Evolutionary conservation across 441 rosid genomes (phyloP).

Genomic region (Isatis lusitanica): DNA sequence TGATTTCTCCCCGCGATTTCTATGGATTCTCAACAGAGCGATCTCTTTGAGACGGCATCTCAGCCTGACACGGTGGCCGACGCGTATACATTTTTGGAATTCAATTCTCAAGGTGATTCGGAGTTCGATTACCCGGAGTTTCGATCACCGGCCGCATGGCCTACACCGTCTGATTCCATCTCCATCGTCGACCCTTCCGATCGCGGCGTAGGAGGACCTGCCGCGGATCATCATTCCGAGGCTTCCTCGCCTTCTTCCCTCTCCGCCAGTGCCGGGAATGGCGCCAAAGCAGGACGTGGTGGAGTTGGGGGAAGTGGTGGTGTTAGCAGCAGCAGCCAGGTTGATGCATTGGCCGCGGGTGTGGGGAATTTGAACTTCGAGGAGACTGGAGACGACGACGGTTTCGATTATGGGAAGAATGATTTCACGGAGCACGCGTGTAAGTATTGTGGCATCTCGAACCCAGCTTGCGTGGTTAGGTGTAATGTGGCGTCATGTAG

Average conservation of each 20-base stretch:
- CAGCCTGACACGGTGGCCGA: slow-evolving; percentile 88
- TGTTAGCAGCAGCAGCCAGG: slow-evolving; percentile 47
- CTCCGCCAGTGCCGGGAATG: slow-evolving; percentile 37
- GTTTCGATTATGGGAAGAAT: slow-evolving; percentile 75
- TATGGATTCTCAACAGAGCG: slow-evolving; percentile 80
- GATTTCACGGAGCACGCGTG: slow-evolving; percentile 95
- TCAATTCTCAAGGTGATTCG: slow-evolving; percentile 95
- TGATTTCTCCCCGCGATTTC: slow-evolving; percentile 14
- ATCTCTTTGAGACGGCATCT: slow-evolving; percentile 85
- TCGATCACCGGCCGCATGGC: slow-evolving; percentile 80
- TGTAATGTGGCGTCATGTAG: slow-evolving; percentile 97
- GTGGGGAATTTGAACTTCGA: slow-evolving; percentile 88
- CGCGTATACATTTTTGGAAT: slow-evolving; percentile 93
- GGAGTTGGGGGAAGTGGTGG: slow-evolving; percentile 42
- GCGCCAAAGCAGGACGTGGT: slow-evolving; percentile 45
- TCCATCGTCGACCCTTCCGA: slow-evolving; percentile 46
- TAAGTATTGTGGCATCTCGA: slow-evolving; percentile 94
- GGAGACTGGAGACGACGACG: slow-evolving; percentile 87
- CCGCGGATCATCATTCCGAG: slow-evolving; percentile 42
- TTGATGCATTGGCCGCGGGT: slow-evolving; percentile 77
- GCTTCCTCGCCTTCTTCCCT: slow-evolving; percentile 42
- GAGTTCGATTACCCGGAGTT: slow-evolving; percentile 95
- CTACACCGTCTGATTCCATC: slow-evolving; percentile 84
- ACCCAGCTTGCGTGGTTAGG: slow-evolving; percentile 96
- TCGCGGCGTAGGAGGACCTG: slow-evolving; percentile 29